Evolutionary conservation across 768 basidiomycete species (phyloP).

Genomic region (Russula lepida): DNA sequence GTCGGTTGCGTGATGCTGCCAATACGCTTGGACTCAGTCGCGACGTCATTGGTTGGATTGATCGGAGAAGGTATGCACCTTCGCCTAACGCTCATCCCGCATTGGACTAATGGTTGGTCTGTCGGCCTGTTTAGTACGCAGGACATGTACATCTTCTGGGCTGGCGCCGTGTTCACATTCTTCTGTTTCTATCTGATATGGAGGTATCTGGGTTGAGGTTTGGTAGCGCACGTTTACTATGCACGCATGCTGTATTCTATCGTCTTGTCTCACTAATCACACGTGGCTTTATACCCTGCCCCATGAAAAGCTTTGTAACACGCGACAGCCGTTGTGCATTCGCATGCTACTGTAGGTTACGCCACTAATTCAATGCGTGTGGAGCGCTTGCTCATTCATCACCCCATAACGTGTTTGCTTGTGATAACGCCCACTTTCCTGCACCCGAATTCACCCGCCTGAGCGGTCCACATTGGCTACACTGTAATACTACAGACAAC

Average conservation of each 20-base stretch:
- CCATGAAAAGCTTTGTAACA: neutral
- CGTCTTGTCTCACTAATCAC: neutral
- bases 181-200: slow-evolving; percentile 91
- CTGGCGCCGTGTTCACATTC: slow-evolving; percentile 79
- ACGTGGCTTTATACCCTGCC: neutral
- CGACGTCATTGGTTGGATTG: slow-evolving; percentile 96
- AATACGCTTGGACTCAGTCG: slow-evolving; percentile 92
- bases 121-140: slow-evolving; percentile 66
- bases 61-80: slow-evolving; percentile 70
- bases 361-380: neutral
- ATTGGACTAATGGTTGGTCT: neutral
- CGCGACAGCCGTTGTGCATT: neutral
- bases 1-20: slow-evolving; percentile 77
- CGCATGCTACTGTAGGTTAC: neutral
- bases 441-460: neutral
- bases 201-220: slow-evolving; percentile 65
- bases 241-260: neutral
- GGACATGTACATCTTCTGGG: slow-evolving; percentile 90
- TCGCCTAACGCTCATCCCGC: neutral
- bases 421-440: neutral
- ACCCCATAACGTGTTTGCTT: neutral
- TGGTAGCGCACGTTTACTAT: neutral
- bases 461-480: neutral
- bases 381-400: too few relatives aligned
- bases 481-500: neutral